These are phyloP conservation scores for Dothistroma pini DNA, from an alignment of 2,329 filamentous ascomycete genomes.

Conservation along the genomic window DNA sequence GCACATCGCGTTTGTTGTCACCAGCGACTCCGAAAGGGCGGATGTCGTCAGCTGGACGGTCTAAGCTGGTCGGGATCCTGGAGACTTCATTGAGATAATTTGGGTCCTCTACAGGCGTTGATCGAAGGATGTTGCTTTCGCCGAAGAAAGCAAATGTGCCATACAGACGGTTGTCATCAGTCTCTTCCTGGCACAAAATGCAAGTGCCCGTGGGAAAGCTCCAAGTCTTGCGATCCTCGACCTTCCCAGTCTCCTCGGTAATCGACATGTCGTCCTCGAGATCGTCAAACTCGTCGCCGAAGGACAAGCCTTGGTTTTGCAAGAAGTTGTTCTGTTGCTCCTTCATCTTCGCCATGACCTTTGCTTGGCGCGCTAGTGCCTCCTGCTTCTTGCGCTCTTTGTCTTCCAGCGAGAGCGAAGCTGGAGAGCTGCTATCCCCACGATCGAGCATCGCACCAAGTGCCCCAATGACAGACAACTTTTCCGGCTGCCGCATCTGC, in stretches of 20 bases:
- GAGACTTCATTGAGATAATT: conserved; percentile 82
- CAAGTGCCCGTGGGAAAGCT: conserved; percentile 92
- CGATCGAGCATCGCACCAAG: conserved; percentile 67
- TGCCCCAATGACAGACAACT: conserved; percentile 66
- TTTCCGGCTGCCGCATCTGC: conserved; percentile 72
- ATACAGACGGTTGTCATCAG: conserved; percentile 81
- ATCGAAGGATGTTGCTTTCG: conserved; percentile 79
- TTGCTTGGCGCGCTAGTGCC: conserved; percentile 82
- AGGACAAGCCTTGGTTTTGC: conserved; percentile 84
- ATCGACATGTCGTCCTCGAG: conserved; percentile 61
- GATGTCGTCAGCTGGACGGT: conserved; percentile 75
- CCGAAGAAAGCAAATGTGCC: conserved; percentile 90
- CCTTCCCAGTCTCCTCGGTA: conserved; percentile 56
- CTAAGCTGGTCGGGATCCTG: conserved; percentile 74
- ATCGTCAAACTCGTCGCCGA: conserved; percentile 74
- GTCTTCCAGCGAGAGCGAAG: conserved; percentile 57
- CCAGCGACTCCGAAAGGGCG: conserved; percentile 88
- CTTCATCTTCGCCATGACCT: conserved; percentile 97
- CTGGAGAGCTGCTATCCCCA: conserved; percentile 79
- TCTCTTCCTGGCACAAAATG: conserved; percentile 95
- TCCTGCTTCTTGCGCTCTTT: conserved; percentile 87
- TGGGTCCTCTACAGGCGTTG: conserved; percentile 76
- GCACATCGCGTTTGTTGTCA: conserved; percentile 74
- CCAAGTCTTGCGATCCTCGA: conserved; percentile 68
- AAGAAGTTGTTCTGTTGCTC: conserved; percentile 95